These are phyloP conservation scores for Cymbidium sinense DNA, from an alignment of 106 monocot genomes.

Conservation along the genomic window DNA sequence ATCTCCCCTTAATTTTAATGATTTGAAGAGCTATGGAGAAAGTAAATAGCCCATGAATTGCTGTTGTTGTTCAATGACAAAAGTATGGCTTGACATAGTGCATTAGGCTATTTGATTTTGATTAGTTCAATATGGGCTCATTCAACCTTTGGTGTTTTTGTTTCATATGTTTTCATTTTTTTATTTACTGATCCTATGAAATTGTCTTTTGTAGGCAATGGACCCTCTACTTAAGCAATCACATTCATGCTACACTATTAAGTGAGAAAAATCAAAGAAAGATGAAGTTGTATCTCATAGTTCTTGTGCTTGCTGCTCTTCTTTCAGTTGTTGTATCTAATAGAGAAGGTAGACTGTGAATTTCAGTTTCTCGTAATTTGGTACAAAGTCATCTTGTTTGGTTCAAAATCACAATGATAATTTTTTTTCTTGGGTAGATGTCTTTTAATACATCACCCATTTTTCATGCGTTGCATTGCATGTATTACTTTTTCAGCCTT, in stretches of 20 bases:
- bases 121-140: background rate
- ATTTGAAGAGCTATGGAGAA: conserved; percentile 1
- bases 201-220: background rate
- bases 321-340: conserved; percentile 26
- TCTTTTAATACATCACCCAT: no score
- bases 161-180: background rate
- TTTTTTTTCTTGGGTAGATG: background rate
- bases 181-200: background rate
- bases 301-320: conserved; percentile 25
- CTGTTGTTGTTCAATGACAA: background rate
- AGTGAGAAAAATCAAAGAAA: conserved; percentile 14
- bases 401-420: background rate
- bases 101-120: background rate
- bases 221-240: background rate
- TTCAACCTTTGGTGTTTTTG: background rate
- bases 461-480: no score
- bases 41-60: background rate
- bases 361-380: background rate
- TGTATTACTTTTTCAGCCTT: no score
- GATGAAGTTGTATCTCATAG: conserved; percentile 27
- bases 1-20: background rate
- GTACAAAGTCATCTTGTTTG: background rate
- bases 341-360: conserved; percentile 29
- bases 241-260: background rate
- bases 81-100: background rate